Conservation (phyloP, 1,284 basidiomycete species). For the Serendipita sp. region DNA sequence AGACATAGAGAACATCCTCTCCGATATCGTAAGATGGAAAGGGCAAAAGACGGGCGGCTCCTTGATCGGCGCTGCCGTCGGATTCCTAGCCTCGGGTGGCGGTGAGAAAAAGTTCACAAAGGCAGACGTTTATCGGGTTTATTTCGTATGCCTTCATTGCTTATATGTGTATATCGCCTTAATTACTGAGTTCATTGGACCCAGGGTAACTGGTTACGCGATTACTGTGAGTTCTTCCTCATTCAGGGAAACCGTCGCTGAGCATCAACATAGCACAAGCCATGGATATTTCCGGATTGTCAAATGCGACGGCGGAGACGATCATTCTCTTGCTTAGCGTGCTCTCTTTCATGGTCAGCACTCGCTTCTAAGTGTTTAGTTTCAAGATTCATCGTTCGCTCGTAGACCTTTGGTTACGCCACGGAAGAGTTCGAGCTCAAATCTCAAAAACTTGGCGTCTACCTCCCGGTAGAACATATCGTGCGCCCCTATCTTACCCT, state of each 20-base stretch:
- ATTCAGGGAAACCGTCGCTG: slow-evolving; percentile 12
- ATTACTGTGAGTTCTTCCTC: slow-evolving; percentile 35
- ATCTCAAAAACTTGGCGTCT: slow-evolving; percentile 67
- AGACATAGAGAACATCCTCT: slow-evolving; percentile 52
- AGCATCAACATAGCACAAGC: slow-evolving; percentile 33
- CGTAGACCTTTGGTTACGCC: slow-evolving; percentile 52
- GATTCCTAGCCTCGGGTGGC: slow-evolving; percentile 32
- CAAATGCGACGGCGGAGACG: slow-evolving; percentile 47
- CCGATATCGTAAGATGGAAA: slow-evolving; percentile 25
- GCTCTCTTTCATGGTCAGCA: slow-evolving; percentile 53
- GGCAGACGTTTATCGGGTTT: slow-evolving; percentile 47
- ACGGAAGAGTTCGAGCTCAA: slow-evolving; percentile 73
- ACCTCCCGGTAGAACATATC: slow-evolving; percentile 39
- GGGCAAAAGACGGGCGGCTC: slow-evolving; percentile 12
- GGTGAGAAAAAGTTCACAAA: slow-evolving; percentile 37
- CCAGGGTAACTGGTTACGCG: slow-evolving; percentile 51
- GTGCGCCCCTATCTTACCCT: slow-evolving; percentile 22
- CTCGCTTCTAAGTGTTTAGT: slow-evolving; percentile 12
- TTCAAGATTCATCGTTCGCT: not conserved
- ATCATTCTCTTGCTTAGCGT: slow-evolving; percentile 61
- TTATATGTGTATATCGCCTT: not conserved
- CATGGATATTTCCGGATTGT: slow-evolving; percentile 63
- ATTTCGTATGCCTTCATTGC: slow-evolving; percentile 35
- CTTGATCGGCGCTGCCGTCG: slow-evolving; percentile 32
- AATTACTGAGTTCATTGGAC: not conserved